Conservation (phyloP, 1,284 basidiomycete genomes). For the Ganoderma multipileum region DNA sequence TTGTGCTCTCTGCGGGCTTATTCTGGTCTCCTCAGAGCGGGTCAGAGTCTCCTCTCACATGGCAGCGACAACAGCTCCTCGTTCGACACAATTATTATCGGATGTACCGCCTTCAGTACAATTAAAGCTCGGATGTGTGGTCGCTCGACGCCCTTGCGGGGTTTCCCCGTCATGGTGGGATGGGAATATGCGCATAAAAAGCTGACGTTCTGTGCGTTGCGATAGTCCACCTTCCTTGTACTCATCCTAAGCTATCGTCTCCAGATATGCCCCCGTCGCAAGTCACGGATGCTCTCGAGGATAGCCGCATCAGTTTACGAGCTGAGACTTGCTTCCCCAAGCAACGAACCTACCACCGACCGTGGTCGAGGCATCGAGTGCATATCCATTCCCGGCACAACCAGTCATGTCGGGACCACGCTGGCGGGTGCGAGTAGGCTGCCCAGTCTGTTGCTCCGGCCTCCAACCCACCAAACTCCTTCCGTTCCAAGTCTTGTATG, state of each 20-base stretch:
- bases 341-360: neutral
- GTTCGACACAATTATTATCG: too few relatives aligned
- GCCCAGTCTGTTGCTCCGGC: neutral
- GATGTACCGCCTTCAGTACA: too few relatives aligned
- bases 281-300: neutral
- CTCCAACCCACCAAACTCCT: neutral
- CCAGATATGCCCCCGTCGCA: too few relatives aligned
- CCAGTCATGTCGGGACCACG: neutral
- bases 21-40: neutral
- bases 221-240: neutral
- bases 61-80: too few relatives aligned
- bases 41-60: too few relatives aligned
- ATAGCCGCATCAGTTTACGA: neutral
- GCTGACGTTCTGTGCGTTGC: neutral
- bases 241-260: neutral
- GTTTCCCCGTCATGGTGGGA: neutral
- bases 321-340: neutral
- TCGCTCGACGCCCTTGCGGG: neutral
- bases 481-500: neutral
- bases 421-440: neutral
- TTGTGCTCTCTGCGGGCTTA: neutral
- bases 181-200: neutral
- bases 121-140: too few relatives aligned
- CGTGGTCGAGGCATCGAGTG: too few relatives aligned
- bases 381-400: too few relatives aligned